These are phyloP conservation scores for Blastosporella zonata DNA, from an alignment of 1,284 basidiomycete species.

Conservation along the genomic window DNA sequence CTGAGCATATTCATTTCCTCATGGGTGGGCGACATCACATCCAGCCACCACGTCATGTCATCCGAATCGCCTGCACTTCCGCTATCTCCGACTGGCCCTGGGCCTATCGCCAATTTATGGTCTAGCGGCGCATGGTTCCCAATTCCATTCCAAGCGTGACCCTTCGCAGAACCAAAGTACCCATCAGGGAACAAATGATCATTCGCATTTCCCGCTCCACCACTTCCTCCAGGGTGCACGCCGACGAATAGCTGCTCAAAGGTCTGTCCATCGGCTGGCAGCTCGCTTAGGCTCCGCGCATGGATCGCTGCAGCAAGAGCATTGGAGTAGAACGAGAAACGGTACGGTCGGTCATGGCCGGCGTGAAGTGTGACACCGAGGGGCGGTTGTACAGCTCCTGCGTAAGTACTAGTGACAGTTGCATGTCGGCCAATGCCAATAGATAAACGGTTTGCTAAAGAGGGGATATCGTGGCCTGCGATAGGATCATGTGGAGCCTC, in stretches of 20 bases:
- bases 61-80: conserved; percentile 45
- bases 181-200: conserved; percentile 13
- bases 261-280: conserved; percentile 91
- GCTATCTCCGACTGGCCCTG: conserved; percentile 5
- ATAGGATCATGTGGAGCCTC: conserved; percentile 54
- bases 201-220: neutral
- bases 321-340: conserved; percentile 99
- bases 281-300: conserved; percentile 87
- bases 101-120: conserved; percentile 11
- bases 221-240: conserved; percentile 23
- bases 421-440: conserved; percentile 31
- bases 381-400: conserved; percentile 5
- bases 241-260: conserved; percentile 92
- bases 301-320: conserved; percentile 92
- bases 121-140: conserved; percentile 4
- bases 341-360: conserved; percentile 88
- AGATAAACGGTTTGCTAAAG: conserved; percentile 32
- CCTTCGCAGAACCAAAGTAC: neutral
- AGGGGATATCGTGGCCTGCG: conserved; percentile 33
- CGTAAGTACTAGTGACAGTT: conserved; percentile 3
- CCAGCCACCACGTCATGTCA: conserved; percentile 95
- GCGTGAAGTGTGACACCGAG: conserved; percentile 40
- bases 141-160: conserved; percentile 2
- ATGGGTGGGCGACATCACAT: conserved; percentile 92
- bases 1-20: conserved; percentile 98